Conservation (phyloP, 1,284 basidiomycete species). For the Ustilago crameri region DNA sequence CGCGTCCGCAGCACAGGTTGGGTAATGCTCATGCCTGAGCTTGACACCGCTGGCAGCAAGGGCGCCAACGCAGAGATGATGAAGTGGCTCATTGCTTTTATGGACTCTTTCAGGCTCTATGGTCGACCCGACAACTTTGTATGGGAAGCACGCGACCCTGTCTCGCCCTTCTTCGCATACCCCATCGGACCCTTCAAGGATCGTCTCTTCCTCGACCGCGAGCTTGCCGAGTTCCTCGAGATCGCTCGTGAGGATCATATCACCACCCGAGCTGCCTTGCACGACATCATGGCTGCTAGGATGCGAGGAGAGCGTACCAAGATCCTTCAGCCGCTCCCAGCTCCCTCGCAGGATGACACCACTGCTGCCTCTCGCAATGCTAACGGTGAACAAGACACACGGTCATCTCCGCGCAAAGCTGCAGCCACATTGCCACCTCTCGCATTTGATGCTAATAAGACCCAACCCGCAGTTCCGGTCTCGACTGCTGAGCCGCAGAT, state of each 20-base stretch:
- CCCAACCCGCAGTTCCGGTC: conserved; percentile 7
- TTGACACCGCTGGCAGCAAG: conserved; percentile 76
- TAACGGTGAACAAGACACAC: conserved; percentile 15
- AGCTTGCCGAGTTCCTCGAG: conserved; percentile 81
- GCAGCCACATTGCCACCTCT: conserved; percentile 49
- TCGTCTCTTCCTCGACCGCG: conserved; percentile 87
- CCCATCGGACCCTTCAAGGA: conserved; percentile 69
- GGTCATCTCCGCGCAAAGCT: conserved; percentile 20
- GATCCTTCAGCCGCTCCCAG: conserved; percentile 62
- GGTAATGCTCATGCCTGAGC: conserved; percentile 69
- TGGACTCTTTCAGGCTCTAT: conserved; percentile 68
- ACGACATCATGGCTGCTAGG: conserved; percentile 65
- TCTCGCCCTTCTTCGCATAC: conserved; percentile 66
- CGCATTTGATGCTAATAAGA: conserved; percentile 34
- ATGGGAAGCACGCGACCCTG: conserved; percentile 70
- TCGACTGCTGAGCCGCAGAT: conserved; percentile 11
- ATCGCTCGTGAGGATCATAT: conserved; percentile 75
- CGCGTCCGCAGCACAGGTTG: conserved; percentile 69
- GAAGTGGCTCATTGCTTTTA: conserved; percentile 82
- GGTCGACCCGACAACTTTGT: conserved; percentile 58
- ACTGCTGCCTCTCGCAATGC: background rate
- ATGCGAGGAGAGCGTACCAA: conserved; percentile 66
- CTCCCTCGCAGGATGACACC: conserved; percentile 32
- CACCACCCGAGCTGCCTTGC: conserved; percentile 55
- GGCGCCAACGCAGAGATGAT: conserved; percentile 80